Base-by-base conservation (phyloP, 306 rosid genomes). In the Glycine tomentella region DNA sequence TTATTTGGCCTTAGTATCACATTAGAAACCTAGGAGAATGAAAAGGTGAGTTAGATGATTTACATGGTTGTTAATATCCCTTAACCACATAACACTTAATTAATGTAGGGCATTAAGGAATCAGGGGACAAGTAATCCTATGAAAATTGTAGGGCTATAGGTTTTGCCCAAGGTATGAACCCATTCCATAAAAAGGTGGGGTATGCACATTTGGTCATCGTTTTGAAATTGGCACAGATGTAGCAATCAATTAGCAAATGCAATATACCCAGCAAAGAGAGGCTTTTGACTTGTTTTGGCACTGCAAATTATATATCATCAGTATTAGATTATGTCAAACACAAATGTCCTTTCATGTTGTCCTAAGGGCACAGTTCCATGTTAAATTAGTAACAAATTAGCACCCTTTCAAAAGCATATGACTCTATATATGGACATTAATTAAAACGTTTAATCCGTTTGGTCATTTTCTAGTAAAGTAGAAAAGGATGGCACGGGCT, bases 241-340 rank as follows among this genome's bases (percentile, higher is more conserved):
- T 56, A 49, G 78, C 89, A 56, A 86, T 86, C 81, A 66, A 80
- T 66, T 16, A 72, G 31, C 9, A 42, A 25, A 25, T 25, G 31
- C 31, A 25, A 25, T 25, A 25, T 25, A 25, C 31, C 31, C 31
- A 25, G 31, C 31, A 25, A 25, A 83, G 51, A 50, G 74, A 50
- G 64, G 36, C 78, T 79, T 83, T 82, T 82, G 87, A 86, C 82
- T 79, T 76, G 65, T 66, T 73, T 81, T 74, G 78, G 44, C 31
- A 25, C 31, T 25, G 31, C 31, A 25, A 25, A 1, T 25, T 25
- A 25, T 25, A 25, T 25, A 25, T 25, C 31, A 25, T 25, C 31
- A 48, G 55, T 57, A 10, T 25, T 6, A 52, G 20, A 65, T 42
- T 2, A 62, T 80, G 64, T 55, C 34, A 69, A 71, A 56, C 45